Evolutionary conservation across 306 rosid genomes (phyloP).

Genomic region (Trifolium repens): DNA sequence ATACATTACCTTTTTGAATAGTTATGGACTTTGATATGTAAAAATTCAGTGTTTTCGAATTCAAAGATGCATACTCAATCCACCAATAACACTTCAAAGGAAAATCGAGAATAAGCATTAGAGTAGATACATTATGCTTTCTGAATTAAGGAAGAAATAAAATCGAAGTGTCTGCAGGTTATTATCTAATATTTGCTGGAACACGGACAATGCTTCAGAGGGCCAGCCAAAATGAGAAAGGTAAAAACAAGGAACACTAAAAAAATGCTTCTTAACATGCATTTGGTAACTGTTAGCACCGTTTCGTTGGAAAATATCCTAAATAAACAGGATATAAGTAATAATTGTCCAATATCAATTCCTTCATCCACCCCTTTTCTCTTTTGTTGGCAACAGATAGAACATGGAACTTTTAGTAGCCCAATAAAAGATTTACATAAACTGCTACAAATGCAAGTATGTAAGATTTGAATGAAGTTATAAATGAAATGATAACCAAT

Average conservation of each 20-base stretch:
- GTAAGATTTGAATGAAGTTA: background rate
- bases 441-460: background rate
- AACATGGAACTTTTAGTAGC: background rate
- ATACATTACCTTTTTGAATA: constrained; percentile 33
- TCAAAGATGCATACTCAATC: constrained; percentile 37
- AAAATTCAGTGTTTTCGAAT: constrained; percentile 5
- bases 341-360: constrained; percentile 5
- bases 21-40: background rate
- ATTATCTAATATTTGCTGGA: constrained; percentile 27
- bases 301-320: background rate
- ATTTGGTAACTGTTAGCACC: background rate
- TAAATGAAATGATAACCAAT: background rate
- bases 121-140: constrained; percentile 14
- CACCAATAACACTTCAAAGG: constrained; percentile 7
- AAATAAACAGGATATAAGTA: background rate
- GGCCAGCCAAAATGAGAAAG: background rate
- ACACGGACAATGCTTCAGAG: background rate
- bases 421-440: constrained; percentile 3
- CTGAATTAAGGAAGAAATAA: constrained; percentile 6
- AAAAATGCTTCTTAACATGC: background rate
- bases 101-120: constrained; percentile 2
- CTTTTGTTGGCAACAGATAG: background rate
- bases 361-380: constrained; percentile 16
- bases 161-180: constrained; percentile 15
- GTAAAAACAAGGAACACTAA: background rate